Conservation (phyloP, 225 moss, liverwort and hornwort genomes). For the Pleurozium schreberi region DNA sequence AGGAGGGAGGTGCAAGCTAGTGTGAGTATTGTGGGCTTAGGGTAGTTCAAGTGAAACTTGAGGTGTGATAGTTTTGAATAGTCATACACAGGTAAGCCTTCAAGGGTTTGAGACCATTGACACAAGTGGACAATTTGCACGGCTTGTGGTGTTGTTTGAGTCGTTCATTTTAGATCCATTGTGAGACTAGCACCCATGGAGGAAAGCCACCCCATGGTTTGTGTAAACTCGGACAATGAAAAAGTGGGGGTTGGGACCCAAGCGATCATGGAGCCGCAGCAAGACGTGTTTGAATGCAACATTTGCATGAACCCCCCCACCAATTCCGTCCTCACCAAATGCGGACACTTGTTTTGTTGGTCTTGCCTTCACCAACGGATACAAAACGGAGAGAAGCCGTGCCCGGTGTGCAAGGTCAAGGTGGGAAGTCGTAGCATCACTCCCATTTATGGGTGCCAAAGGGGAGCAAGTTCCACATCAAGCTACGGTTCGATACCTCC, state of each 20-base stretch:
- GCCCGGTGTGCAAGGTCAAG: not conserved
- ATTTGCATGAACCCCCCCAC: not conserved
- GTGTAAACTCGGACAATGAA: accelerated
- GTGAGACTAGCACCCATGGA: not conserved
- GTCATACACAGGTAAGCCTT: not conserved
- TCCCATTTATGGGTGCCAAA: not conserved
- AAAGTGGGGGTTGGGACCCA: too few species aligned
- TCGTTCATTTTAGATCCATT: not conserved
- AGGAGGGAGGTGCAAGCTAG: not conserved
- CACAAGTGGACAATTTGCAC: accelerated
- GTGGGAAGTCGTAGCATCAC: accelerated
- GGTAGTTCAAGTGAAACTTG: not conserved
- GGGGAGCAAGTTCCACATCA: not conserved
- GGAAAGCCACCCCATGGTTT: not conserved
- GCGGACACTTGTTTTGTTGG: not conserved
- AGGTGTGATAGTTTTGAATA: not conserved
- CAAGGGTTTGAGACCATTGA: too few species aligned
- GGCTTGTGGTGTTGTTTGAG: not conserved
- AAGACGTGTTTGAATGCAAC: not conserved
- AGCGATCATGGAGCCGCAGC: too few species aligned
- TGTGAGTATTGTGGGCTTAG: not conserved
- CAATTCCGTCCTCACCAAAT: not conserved
- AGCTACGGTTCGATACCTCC: accelerated
- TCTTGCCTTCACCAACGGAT: not conserved
- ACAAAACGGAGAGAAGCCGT: not conserved